These are phyloP conservation scores for Leucaena leucocephala DNA, from an alignment of 306 rosid genomes.

Conservation along the genomic window DNA sequence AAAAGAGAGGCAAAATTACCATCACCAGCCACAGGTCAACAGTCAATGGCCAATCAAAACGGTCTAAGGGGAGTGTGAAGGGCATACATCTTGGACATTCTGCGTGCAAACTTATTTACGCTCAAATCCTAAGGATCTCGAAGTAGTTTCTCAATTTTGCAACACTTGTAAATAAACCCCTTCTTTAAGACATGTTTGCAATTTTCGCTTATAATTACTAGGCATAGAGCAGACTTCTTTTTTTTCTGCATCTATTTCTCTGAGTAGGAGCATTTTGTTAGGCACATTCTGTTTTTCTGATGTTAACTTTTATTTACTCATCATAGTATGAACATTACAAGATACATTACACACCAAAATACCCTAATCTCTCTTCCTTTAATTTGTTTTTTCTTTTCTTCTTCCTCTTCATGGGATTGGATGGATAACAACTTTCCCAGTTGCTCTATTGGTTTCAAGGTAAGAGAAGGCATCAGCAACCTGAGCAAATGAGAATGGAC, in stretches of 20 bases:
- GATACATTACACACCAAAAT: background rate
- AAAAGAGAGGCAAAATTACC: background rate
- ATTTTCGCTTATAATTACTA: background rate
- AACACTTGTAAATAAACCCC: no score
- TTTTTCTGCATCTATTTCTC: background rate
- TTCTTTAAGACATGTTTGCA: no score
- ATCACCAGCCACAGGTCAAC: background rate
- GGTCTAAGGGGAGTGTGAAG: background rate
- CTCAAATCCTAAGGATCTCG: background rate
- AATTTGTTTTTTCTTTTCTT: no score
- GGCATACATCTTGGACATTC: background rate
- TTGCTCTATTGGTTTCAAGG: slow-evolving; percentile 75
- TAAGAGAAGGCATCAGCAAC: slow-evolving; percentile 95
- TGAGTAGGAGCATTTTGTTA: background rate
- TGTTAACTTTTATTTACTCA: background rate
- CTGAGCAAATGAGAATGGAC: slow-evolving; percentile 73
- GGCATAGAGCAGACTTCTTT: background rate
- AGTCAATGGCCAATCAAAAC: background rate
- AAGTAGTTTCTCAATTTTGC: no score
- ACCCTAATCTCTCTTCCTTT: background rate
- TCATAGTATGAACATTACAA: background rate
- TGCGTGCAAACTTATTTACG: background rate
- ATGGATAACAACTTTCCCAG: slow-evolving; percentile 80
- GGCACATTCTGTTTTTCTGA: background rate
- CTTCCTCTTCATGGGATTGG: slow-evolving; percentile 55